Base-by-base conservation (phyloP, 2,329 filamentous ascomycete species). In the Colletotrichum tamarilloi region DNA sequence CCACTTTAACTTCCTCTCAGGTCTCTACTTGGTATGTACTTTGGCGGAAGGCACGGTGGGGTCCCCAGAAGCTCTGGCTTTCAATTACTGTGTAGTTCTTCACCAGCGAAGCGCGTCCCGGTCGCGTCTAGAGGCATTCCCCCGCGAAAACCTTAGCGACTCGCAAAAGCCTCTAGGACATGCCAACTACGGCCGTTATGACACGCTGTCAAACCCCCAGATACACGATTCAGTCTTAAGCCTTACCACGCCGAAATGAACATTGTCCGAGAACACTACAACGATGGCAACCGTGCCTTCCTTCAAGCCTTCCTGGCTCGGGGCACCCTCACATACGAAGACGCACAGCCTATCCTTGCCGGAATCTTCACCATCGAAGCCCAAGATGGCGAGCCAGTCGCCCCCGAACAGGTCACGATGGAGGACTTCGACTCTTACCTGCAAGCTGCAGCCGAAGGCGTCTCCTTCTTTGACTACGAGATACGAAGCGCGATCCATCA, bases 301-400 rank as follows among this genome's bases (percentile, higher is more conserved):
- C 87, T 98, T 0, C 97, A 99, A 83, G 94, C 94, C 62, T 92
- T 99, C 76, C 88, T 98, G 82, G 91, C 94, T 3, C 91, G 92
- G 62, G 93, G 94, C 26, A 91, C 91, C 57, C 87, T 98, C 81
- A 97, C 94, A 0, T 90, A 93, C 75, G 87, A 91, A 66, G 91
- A 97, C 78, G 92, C 92, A 14, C 91, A 91, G 78, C 89, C 91
- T 1, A 85, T 98, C 28, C 87, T 98, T 16, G 94, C 95, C 3
- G 89, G 88, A 38, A 96, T 98, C 67, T 87, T 93, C 76, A 92
- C 90, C 9, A 90, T 89, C 12, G 85, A 89, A 7, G 79, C 79
- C 57, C 74, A 76, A 0, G 77, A 76, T 26, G 77, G 79, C 35
- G 77, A 85, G 55, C 81, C 85, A 57, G 82, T 89, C 60, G 82